Evolutionary conservation across 805 yeast species (phyloP), one percentile per base, ranked within the genome.

Genomic region (Saccharomycopsis babjevae): DNA sequence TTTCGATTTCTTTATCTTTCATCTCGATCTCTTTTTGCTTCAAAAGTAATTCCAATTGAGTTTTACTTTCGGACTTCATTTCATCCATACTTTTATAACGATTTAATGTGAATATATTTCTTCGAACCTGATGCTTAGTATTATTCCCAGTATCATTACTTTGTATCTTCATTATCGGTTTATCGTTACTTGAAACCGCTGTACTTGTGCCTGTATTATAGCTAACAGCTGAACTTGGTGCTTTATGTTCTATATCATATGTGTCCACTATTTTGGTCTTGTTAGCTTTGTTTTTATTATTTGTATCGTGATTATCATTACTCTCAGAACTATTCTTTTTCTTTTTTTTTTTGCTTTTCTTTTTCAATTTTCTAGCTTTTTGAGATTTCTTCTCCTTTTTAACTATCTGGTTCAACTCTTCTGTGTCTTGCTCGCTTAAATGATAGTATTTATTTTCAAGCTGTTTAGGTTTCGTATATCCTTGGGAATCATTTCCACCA

Each of bases 1-100:
- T 56, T 13, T 43, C 25, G 34, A 62, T 62, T 56, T 50, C 60
- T 20, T 43, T 15, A 28, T 62, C 61, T 50, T 62, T 62, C 28
- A 13, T 25, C 28, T 59, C 36, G 11, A 62, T 22, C n/a, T 61
- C 59, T 25, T 56, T 22, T 18, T 52, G 43, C 39, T 50, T 56
- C 11, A 25, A 30, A 13, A 25, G 56, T 18, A 58, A 38, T 16
- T 46, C 59, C 13, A 46, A n/a, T n/a, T 58, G 43, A 16, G 32
- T 46, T 22, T 46, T 57, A 42, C 40, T 32, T n/a, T 52, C 40
- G 4, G 40, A 34, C 5, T 32, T 52, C 56, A 52, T 20, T 6
- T 34, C 40, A 20, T 18, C 40, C 8, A 46, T 11, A 8, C 20
- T 57, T 52, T 15, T 39, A 25, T 46, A 46, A 28, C 39, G 59